A percentile compares a stretch with the other conserved stretches of the same genome.
These are phyloP conservation scores for Paraphaeosphaeria minitans DNA, from an alignment of 2,329 filamentous ascomycete species.

Conservation along the genomic window DNA sequence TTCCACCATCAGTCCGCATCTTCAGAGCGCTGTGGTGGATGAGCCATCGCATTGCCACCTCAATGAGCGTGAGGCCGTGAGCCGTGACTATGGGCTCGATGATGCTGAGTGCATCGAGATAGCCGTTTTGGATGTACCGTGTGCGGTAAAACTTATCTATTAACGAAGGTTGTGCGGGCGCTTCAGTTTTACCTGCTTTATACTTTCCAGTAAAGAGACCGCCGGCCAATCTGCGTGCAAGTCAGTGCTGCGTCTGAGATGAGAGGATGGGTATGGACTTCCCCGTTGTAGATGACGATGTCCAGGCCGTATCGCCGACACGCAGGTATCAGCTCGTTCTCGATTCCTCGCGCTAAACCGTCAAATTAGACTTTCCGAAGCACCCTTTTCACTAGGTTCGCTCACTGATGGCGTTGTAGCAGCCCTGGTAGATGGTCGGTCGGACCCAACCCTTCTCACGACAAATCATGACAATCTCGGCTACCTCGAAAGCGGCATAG, in stretches of 20 bases:
- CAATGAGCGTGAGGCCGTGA: conserved; percentile 54
- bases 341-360: conserved; percentile 64
- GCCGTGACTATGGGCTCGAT: conserved; percentile 68
- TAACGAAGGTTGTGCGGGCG: conserved; percentile 58
- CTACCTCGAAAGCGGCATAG: background rate
- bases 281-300: conserved; percentile 80
- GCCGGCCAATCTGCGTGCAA: conserved; percentile 64
- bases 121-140: conserved; percentile 73
- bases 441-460: conserved; percentile 1
- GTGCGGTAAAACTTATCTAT: conserved; percentile 52
- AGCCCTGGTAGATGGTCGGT: conserved; percentile 3
- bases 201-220: conserved; percentile 77
- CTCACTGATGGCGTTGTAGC: conserved; percentile 3
- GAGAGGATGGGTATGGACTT: background rate
- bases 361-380: background rate
- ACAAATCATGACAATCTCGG: background rate
- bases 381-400: background rate
- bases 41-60: conserved; percentile 34
- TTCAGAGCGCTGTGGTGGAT: conserved; percentile 30
- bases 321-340: conserved; percentile 73
- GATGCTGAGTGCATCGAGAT: conserved; percentile 54
- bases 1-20: conserved; percentile 29
- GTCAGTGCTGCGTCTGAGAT: background rate
- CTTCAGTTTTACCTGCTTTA: conserved; percentile 62
- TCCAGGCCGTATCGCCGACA: conserved; percentile 78